Evolutionary conservation across 495 filamentous ascomycete genomes (phyloP), one percentile per base, ranked within the genome.

Genomic region (Evernia prunastri): DNA sequence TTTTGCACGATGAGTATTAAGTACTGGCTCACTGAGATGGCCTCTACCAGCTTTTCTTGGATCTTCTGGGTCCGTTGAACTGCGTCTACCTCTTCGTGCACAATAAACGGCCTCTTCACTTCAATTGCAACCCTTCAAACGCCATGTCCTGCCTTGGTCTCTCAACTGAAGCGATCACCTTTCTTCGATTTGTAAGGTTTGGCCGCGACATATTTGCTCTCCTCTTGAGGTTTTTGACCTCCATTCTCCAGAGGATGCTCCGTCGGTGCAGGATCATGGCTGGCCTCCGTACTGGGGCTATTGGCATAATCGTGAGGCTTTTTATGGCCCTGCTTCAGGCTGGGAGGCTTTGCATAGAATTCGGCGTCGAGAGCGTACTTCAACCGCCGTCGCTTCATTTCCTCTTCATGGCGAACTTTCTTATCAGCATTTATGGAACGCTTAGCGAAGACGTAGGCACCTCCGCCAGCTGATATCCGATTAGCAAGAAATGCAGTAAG

Each of bases 401-500:
- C 83, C 40, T 86, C 84, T 64, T 90, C 84, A 60, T 89, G 86
- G 67, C 90, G 82, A 60, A 82, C 75, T 37, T 83, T 81, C 47
- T 91, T 89, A 77, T 96, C 90, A 67, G 88, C 89, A 69, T 97
- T 93, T 80, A 98, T 92, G 74, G 86, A 88, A 68, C 86, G 81
- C 81, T 98, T 98, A 61, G 94, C 95, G 75, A 96, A 96, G 79
- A 90, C 90, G 82, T 98, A 98, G 66, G 94, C 91, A 60, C 84
- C 92, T 71, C 90, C 94, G 71, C 92, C 94, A 63, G 89, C 88
- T 91, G 29, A 2, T 31, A 49, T 49, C 0, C 2, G 33, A 43
- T 60, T n/a, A 63, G 60, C 47, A 39, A 51, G 17, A 17, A 25
- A 25, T n/a, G 27, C 13, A 15, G 2, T 36, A 5, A 5, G 65